Conservation (phyloP, 192 early-diverging fungal species). For the Mortierella claussenii region DNA sequence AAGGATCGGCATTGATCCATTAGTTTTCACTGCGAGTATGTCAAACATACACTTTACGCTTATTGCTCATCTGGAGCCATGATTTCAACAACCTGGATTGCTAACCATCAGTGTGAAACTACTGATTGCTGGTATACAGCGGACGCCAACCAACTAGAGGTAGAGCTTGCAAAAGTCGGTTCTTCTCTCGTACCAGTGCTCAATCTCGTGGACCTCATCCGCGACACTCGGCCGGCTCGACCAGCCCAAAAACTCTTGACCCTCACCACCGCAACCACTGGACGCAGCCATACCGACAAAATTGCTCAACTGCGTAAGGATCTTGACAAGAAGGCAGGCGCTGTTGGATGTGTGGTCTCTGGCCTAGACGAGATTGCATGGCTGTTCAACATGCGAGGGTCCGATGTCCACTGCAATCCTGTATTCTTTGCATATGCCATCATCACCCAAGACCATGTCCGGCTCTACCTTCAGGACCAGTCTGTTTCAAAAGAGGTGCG, state of each 20-base stretch:
- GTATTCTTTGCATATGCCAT: constrained; percentile 94
- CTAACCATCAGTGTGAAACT: no score
- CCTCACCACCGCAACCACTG: constrained; percentile 28
- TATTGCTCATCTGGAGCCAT: no score
- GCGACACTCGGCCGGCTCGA: constrained; percentile 75
- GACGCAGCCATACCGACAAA: constrained; percentile 67
- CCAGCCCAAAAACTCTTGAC: constrained; percentile 58
- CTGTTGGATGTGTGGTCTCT: constrained; percentile 81
- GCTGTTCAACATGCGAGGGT: constrained; percentile 97
- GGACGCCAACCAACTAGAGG: constrained; percentile 65
- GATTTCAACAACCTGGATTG: no score
- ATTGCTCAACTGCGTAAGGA: constrained; percentile 73
- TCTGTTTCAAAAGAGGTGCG: constrained; percentile 74
- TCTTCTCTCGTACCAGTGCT: constrained; percentile 74
- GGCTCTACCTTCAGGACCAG: constrained; percentile 79
- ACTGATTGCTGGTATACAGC: constrained; percentile 19
- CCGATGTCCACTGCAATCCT: constrained; percentile 95
- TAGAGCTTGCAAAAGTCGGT: constrained; percentile 63
- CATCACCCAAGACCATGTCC: constrained; percentile 70
- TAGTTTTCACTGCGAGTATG: constrained; percentile 78
- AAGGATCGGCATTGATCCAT: constrained; percentile 92
- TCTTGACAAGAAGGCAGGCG: constrained; percentile 66
- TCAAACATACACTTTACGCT: neutral
- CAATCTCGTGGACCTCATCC: constrained; percentile 91
- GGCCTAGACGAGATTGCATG: constrained; percentile 97